Evolutionary conservation across 1,284 basidiomycete species (phyloP), one percentile per base, ranked within the genome.

Genomic region (Ceratobasidium papillatum): DNA sequence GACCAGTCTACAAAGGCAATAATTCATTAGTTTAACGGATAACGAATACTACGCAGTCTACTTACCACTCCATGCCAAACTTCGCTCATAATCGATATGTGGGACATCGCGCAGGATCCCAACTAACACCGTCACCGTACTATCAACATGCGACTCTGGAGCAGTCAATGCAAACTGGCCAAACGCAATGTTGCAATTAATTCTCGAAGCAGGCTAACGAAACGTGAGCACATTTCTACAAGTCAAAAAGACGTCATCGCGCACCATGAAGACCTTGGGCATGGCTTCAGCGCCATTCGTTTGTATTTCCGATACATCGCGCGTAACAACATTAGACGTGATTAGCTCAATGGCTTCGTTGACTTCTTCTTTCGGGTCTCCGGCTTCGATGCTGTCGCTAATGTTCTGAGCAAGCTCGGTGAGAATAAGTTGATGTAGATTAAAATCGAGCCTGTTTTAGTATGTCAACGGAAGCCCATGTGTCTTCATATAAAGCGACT

Each of bases 351-450:
- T 85, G 27, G 87, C 86, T 76, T 85, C 84, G 8, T 82, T 79
- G 11, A 87, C 79, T n/a, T 72, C 68, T 49, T 72, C 68, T n/a
- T 43, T 58, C 1, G 68, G 68, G 22, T 72, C 68, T 25, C 56
- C 68, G 3, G 68, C 54, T 14, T 72, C 68, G 58, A 72, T 59
- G 19, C 68, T 72, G 58, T 72, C 68, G 43, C 68, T 72, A 51
- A 90, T 84, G 80, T 89, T 91, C 36, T 85, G 83, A 2, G 93
- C 94, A 75, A 97, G 87, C 82, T 94, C 92, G 34, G 89, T 88
- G 41, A 97, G 84, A 77, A 96, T 92, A 77, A 88, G 87, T 80
- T 93, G 91, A 78, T 92, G 93, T 72, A 95, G 90, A 82, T 94
- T 92, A 77, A 84, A 81, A 75, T 85, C 84, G 63, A 85, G 82